Evolutionary conservation across 2,329 filamentous ascomycete species (phyloP), one percentile per base, ranked within the genome.

Genomic region (Raffaelea deltoideospora): DNA sequence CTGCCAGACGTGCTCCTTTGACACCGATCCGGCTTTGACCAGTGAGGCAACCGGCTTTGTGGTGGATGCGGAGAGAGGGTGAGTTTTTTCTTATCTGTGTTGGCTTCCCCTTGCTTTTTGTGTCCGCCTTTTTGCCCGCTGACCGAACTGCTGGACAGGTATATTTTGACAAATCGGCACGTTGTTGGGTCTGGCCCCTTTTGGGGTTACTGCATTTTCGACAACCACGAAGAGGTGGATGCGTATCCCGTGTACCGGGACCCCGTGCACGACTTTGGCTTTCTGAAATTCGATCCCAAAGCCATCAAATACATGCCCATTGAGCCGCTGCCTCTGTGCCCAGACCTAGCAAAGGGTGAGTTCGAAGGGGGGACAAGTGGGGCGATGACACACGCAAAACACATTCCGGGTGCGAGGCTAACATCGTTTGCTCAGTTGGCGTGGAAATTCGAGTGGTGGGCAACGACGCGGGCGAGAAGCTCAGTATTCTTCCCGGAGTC

Each of bases 1-100:
- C 63, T 96, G 88, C 56, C 86, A 95, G 66, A 95, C 90, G 0
- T 93, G 84, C 56, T 87, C 88, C 19, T 98, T 98, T 56, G 90
- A 98, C 56, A 96, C 90, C n/a, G 90, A 98, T 49, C 66, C 84
- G 21, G 90, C 90, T 7, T 70, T 93, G 56, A 85, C 85, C 15
- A 95, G 86, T 50, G 90, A 98, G 62, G 90, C 90, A 4, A 98
- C 90, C 1, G 90, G 90, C 8, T 98, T 98, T 53, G 87, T 98
- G 14, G 90, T 98, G 19, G 90, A 98, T 61, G 84, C 90, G 5
- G 79, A 94, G 60, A 76, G 75, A 55, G 90, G 90, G 55, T 80
- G 63, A 48, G 79, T 63, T 19, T 34, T 10, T 15, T n/a, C 3
- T 15, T 13, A 24, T 4, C 2, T 28, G 2, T 18, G 9, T 31